Evolutionary conservation across 495 filamentous ascomycete species (phyloP).

Genomic region (Cryomyces minteri): DNA sequence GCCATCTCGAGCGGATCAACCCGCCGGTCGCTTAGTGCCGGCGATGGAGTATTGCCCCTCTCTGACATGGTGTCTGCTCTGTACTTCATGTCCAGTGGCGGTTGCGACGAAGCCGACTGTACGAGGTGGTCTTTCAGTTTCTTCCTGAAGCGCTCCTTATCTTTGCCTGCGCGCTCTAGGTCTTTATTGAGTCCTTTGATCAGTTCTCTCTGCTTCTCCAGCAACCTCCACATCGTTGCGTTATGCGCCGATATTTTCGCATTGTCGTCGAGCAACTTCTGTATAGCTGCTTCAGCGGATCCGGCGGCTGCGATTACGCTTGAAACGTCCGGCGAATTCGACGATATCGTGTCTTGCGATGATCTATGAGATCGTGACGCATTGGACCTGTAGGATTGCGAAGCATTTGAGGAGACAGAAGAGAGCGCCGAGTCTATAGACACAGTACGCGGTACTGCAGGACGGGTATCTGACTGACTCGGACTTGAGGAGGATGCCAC

Average conservation of each 20-base stretch:
- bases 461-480: slow-evolving; percentile 17
- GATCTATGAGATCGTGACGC: slow-evolving; percentile 40
- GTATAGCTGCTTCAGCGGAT: slow-evolving; percentile 74
- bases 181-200: slow-evolving; percentile 91
- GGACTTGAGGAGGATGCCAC: slow-evolving; percentile 12
- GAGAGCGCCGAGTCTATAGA: slow-evolving; percentile 95
- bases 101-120: slow-evolving; percentile 21
- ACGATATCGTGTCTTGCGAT: slow-evolving; percentile 18
- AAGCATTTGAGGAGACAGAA: slow-evolving; percentile 48
- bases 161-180: slow-evolving; percentile 75
- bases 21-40: slow-evolving; percentile 2
- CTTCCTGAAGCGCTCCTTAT: slow-evolving; percentile 86
- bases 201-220: slow-evolving; percentile 90
- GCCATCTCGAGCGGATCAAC: no score
- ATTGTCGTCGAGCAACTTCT: slow-evolving; percentile 81
- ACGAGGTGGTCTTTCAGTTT: slow-evolving; percentile 63
- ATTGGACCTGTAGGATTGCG: slow-evolving; percentile 35
- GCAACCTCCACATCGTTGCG: slow-evolving; percentile 79
- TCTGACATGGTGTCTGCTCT: slow-evolving; percentile 7
- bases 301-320: slow-evolving; percentile 47
- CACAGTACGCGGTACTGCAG: slow-evolving; percentile 50
- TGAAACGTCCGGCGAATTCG: slow-evolving; percentile 10
- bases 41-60: slow-evolving; percentile 13
- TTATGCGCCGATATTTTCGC: slow-evolving; percentile 76
- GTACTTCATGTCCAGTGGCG: not conserved